Evolutionary conservation across 2,329 filamentous ascomycete genomes (phyloP).

Genomic region (Xylaria digitata): DNA sequence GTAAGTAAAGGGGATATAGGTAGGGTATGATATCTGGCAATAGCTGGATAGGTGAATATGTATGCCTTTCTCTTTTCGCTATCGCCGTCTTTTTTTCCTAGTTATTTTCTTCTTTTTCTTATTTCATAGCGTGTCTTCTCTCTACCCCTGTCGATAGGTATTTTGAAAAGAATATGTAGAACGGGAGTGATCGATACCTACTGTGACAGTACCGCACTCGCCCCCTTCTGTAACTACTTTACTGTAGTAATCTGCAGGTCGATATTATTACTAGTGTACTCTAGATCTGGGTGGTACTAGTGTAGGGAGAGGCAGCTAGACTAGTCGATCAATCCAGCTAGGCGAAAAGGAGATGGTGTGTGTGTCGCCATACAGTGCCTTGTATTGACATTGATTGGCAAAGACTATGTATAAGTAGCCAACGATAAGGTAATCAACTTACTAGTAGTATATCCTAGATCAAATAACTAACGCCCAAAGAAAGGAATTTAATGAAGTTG

Average conservation of each 20-base stretch:
- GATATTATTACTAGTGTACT: constrained; percentile 33
- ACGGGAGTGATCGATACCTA: constrained; percentile 7
- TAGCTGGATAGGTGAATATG: neutral
- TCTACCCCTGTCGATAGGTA: constrained; percentile 18
- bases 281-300: constrained; percentile 28
- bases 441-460: neutral
- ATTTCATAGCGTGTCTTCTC: neutral
- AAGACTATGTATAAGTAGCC: neutral
- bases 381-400: constrained; percentile 12
- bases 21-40: neutral
- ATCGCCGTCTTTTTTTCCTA: neutral
- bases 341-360: constrained; percentile 31
- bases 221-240: constrained; percentile 17
- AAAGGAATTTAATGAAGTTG: neutral
- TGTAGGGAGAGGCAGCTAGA: constrained; percentile 1
- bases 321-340: constrained; percentile 24
- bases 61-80: constrained; percentile 7
- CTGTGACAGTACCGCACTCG: constrained; percentile 20
- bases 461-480: neutral
- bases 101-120: neutral
- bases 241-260: constrained; percentile 35
- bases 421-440: neutral
- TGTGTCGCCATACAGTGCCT: constrained; percentile 17
- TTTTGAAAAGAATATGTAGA: constrained; percentile 9
- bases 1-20: constrained; percentile 6